A percentile compares a stretch with the other conserved stretches of the same genome.
These are phyloP conservation scores for Penicillium concentricum DNA, from an alignment of 2,329 filamentous ascomycete genomes.

Conservation along the genomic window DNA sequence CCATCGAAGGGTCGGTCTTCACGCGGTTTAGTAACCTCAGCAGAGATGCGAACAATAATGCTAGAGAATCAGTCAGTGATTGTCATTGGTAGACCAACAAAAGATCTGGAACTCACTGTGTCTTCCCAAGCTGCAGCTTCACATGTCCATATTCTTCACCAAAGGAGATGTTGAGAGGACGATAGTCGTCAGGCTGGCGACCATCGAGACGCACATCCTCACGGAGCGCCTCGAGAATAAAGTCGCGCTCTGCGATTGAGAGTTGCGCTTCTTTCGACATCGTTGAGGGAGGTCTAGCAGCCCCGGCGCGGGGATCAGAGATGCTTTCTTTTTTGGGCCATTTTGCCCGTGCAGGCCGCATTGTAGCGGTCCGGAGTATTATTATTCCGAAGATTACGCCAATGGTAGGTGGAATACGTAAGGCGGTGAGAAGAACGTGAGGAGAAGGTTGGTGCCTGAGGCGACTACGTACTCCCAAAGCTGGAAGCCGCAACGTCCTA, in stretches of 20 bases:
- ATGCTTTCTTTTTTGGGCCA: constrained; percentile 17
- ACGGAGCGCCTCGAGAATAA: constrained; percentile 77
- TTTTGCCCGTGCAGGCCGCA: constrained; percentile 23
- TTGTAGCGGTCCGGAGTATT: background rate
- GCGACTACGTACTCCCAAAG: background rate
- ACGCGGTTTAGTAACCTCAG: constrained; percentile 82
- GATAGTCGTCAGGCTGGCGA: constrained; percentile 75
- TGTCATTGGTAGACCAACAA: background rate
- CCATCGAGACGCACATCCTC: constrained; percentile 82
- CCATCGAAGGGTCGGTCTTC: constrained; percentile 91
- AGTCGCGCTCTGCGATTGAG: constrained; percentile 82
- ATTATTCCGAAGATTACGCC: background rate
- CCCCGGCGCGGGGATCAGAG: constrained; percentile 22
- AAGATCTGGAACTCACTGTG: constrained; percentile 60
- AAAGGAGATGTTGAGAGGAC: constrained; percentile 74
- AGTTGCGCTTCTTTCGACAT: constrained; percentile 95
- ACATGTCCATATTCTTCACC: constrained; percentile 89
- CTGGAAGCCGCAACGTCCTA: background rate
- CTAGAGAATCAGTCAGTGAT: constrained; percentile 47
- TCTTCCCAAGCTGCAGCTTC: constrained; percentile 85
- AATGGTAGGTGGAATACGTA: background rate
- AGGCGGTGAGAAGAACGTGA: background rate
- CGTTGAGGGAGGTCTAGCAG: constrained; percentile 16
- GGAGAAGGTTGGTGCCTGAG: constrained; percentile 1
- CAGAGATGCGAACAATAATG: constrained; percentile 79